These are phyloP conservation scores for Arabidopsis thaliana DNA, from an alignment of 345 rosid genomes.

Conservation along the genomic window TAIR10.1 NC_003070.9:16834501-16835000, in stretches of 20 bases:
- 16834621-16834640: background rate
- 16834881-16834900: conserved; percentile 83
- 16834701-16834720: conserved; percentile 22
- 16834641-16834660: conserved; percentile 20
- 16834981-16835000: conserved; percentile 65
- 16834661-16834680: conserved; percentile 3
- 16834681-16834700: conserved; percentile 2
- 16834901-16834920: conserved; percentile 68
- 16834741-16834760: conserved; percentile 10
- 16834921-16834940: conserved; percentile 93
- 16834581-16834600: background rate
- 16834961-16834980: conserved; percentile 59
- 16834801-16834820: conserved; percentile 84
- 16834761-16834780: conserved; percentile 78
- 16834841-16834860: conserved; percentile 73
- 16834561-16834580: background rate
- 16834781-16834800: conserved; percentile 76
- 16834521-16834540: background rate
- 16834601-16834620: conserved; percentile 8
- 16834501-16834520: background rate
- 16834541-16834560: background rate
- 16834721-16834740: background rate
- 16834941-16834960: conserved; percentile 84
- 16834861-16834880: conserved; percentile 80
- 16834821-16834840: conserved; percentile 86